Evolutionary conservation across 257 asterid species (phyloP).

Genomic region (Solanum paucissectum): DNA sequence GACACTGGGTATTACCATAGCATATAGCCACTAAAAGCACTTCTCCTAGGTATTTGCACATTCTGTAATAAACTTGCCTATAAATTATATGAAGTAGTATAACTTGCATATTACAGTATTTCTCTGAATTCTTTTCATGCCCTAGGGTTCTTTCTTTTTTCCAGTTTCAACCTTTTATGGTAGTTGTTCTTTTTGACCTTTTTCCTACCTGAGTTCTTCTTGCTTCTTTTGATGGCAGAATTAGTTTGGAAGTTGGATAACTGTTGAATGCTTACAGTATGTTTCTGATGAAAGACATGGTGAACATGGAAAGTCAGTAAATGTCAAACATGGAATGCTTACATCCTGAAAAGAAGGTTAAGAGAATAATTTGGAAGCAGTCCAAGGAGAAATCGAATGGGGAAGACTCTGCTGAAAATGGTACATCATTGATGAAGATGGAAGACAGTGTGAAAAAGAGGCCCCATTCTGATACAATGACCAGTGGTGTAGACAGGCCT

Average conservation of each 20-base stretch:
- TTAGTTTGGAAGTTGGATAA: background rate
- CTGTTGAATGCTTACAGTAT: background rate
- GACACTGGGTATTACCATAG: background rate
- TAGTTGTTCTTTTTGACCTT: background rate
- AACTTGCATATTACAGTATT: background rate
- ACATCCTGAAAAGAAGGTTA: conserved; percentile 10
- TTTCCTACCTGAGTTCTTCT: background rate
- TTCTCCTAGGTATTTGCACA: background rate
- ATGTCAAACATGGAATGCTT: conserved; percentile 28
- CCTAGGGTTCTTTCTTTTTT: background rate
- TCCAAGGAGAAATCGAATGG: conserved; percentile 12
- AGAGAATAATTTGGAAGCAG: conserved; percentile 33
- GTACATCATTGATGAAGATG: conserved; percentile 1
- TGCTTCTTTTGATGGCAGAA: background rate
- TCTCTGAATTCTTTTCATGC: background rate
- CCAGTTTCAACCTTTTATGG: background rate
- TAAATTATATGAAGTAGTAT: background rate
- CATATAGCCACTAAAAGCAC: background rate
- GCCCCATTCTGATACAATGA: background rate
- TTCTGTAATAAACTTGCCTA: background rate
- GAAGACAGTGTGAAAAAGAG: conserved; percentile 14
- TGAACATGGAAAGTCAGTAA: background rate
- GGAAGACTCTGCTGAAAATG: conserved; percentile 2
- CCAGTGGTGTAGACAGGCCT: conserved; percentile 8
- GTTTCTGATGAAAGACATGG: background rate